These are phyloP conservation scores for Teratosphaeria epicoccoides DNA, from an alignment of 2,329 filamentous ascomycete genomes.

Conservation along the genomic window DNA sequence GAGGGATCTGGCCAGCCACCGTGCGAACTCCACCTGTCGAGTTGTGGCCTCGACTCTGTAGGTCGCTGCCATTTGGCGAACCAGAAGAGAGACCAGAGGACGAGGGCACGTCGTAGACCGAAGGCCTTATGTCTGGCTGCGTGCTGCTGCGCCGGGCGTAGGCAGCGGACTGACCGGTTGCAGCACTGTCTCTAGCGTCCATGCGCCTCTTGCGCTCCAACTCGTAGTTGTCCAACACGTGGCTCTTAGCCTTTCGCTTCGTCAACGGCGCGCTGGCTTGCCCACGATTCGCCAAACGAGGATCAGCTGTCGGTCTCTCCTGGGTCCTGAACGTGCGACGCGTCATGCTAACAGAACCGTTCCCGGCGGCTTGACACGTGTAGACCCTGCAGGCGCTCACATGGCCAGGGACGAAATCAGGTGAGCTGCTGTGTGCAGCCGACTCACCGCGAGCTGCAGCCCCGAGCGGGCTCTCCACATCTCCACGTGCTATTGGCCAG, in stretches of 20 bases:
- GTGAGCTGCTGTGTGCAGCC: constrained; percentile 15
- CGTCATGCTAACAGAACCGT: constrained; percentile 2
- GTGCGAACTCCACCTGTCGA: constrained; percentile 8
- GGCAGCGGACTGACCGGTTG: neutral
- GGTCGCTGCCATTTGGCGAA: neutral
- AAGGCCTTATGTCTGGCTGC: neutral
- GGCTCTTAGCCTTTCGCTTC: constrained; percentile 16
- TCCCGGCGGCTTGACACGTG: constrained; percentile 3
- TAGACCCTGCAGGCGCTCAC: constrained; percentile 3
- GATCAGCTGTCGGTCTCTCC: constrained; percentile 3
- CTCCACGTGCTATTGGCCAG: neutral
- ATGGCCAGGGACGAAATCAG: constrained; percentile 10
- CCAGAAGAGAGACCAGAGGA: neutral
- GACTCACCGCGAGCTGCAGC: neutral
- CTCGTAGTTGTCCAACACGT: constrained; percentile 12
- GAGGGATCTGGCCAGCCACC: constrained; percentile 6
- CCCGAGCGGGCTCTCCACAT: neutral
- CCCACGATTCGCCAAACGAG: constrained; percentile 3
- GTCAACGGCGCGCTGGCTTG: neutral
- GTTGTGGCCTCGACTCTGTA: neutral
- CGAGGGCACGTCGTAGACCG: constrained; percentile 6
- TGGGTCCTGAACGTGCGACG: constrained; percentile 1
- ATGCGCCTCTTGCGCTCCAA: constrained; percentile 13
- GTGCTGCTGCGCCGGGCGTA: constrained; percentile 2
- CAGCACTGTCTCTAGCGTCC: neutral